Base-by-base conservation (phyloP, 2,329 filamentous ascomycete species). In the Bipolaris victoriae region DNA sequence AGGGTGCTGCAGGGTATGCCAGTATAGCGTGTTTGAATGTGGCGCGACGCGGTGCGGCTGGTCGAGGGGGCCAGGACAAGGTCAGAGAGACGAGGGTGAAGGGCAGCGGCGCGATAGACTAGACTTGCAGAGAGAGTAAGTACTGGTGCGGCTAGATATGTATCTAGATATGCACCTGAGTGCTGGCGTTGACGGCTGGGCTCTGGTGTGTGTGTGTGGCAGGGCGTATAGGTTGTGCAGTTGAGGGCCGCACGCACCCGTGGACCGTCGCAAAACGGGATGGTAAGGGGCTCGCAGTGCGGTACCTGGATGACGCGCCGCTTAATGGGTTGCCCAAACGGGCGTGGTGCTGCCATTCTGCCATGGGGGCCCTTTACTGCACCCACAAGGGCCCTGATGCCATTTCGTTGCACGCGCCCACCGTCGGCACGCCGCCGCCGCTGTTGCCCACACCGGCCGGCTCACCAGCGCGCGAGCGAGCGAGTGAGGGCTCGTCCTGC, bases 291-390 rank as follows among this genome's bases (percentile, higher is more conserved):
- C 62, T 63, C 65, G 52, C 61, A 36, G 57, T 58, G 70, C 49
- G 48, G 72, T 72, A 70, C 71, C 69, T 73, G 70, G 63, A 71
- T 72, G 69, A 69, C 67, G 69, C 69, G 67, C 63, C 47, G 64
- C 58, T 51, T 50, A 49, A 58, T 36, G 31, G 22, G 37, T 49
- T 20, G 59, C 59, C 49, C 40, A 63, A 55, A 47, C 49, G 60
- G 61, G 48, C 37, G 29, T 65, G 60, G 60, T 49, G 60, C 54
- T 33, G 56, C 53, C 24, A 26, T 26, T 1, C 24, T 26, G 24
- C 26, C 26, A 29, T 29, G 26, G 26, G 26, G 26, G 26, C 26
- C 26, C 26, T 29, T 10, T 29, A 10, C 26, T 29, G 26, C 26
- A 29, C 9, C 29, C 10, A 31, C 29, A 31, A 31, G 39, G 39